Percentiles rank a stretch among this genome's conserved stretches.
These are phyloP conservation scores for Massospora cicadina DNA, from an alignment of 371 early-diverging fungal genomes.

Conservation along the genomic window DNA sequence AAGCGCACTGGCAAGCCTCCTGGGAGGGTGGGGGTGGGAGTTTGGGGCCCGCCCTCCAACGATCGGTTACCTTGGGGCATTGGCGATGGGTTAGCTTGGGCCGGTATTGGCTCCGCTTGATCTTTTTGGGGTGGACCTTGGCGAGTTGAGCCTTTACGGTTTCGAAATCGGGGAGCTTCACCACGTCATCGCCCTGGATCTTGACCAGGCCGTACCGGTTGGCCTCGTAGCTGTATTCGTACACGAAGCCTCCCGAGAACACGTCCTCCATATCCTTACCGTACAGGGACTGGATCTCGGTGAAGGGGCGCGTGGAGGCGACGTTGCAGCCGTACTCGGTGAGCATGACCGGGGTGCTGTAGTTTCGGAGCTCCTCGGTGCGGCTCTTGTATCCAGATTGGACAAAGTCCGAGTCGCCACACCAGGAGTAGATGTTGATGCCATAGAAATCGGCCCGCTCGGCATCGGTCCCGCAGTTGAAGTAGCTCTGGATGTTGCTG, in stretches of 20 bases:
- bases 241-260: constrained; percentile 65
- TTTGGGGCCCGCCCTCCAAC: constrained; percentile 33
- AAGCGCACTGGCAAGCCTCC: constrained; percentile 47
- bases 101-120: background rate
- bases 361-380: constrained; percentile 26
- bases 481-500: constrained; percentile 42
- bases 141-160: background rate
- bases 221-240: constrained; percentile 61
- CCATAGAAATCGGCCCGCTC: constrained; percentile 55
- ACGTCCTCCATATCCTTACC: constrained; percentile 41
- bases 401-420: constrained; percentile 31
- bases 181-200: constrained; percentile 18
- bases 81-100: background rate
- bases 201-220: constrained; percentile 58
- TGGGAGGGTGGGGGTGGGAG: constrained; percentile 53
- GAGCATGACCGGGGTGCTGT: constrained; percentile 37
- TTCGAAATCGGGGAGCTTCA: background rate
- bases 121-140: background rate
- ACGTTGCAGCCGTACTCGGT: constrained; percentile 47
- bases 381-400: constrained; percentile 38
- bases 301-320: constrained; percentile 33
- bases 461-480: constrained; percentile 46
- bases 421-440: constrained; percentile 47
- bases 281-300: constrained; percentile 32
- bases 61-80: constrained; percentile 30